Base-by-base conservation (phyloP, 768 basidiomycete genomes). In the Gyrodon lividus region DNA sequence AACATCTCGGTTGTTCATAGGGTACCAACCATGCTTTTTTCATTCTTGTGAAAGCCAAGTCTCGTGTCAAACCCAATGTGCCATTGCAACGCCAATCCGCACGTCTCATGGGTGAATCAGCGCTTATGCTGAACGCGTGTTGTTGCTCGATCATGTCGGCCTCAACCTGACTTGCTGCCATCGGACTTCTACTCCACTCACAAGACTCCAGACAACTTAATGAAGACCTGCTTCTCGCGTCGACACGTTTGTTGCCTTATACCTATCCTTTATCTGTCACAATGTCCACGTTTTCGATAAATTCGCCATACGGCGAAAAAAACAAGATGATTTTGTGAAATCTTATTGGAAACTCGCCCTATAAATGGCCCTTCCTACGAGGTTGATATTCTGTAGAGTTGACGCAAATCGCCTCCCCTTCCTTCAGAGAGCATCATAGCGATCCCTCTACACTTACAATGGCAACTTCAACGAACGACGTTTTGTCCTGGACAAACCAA, bases 401-500 rank as follows among this genome's bases (percentile, higher is more conserved):
- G 59, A 59, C 44, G 45, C 48, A 60, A 60, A 55, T 60, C 59
- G 61, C 60, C 69, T 70, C 57, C 63, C 61, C 61, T 61, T 58
- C 56, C 57, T 54, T 63, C 59, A 58, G 65, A 66, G 63, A 54
- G 41, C 52, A 59, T 59, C 61, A 56, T 59, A 62, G 54, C 42
- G 72, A 74, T 62, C 49, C 19, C 31, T 63, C 75, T 59, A 69
- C 76, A 50, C 62, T 64, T 60, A 64, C 55, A 54, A 83, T 82
- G 80, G 64, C 78, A 42, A 70, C 76, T 60, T 63, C 77, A 50
- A 73, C 80, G 51, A 80, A 83, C 70, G 88, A 91, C 53, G 75
- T 89, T 43, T 80, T 91, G 67, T 89, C 84, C 48, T 93, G 90
- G 90, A 92, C 90, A 41, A 89, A 86, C 70, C 83, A 86, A 60